Base-by-base conservation (phyloP, 2,329 filamentous ascomycete species). In the Rhinocladiella mackenziei region DNA sequence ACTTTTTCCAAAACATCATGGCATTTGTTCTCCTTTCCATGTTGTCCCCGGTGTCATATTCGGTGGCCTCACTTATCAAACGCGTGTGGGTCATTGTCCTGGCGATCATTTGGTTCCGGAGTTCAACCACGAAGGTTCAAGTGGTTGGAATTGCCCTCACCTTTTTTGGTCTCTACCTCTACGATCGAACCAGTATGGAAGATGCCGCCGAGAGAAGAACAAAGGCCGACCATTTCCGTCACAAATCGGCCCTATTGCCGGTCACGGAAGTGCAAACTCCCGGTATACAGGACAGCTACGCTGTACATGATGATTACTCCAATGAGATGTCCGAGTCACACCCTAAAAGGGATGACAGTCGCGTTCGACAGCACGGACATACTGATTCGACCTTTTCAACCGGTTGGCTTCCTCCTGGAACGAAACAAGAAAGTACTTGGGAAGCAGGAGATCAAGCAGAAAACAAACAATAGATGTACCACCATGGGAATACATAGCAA, bases 41-140 rank as follows among this genome's bases (percentile, higher is more conserved):
- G 72, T 85, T 97, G 9, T 94, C 89, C 0, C 92, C 92, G 0
- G 92, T 98, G 26, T 97, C 92, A 0, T 98, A 98, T 70, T 95
- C 88, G 0, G 91, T 98, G 26, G 92, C 92, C 25, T 94, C 86
- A 44, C 73, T 98, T 50, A 92, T 98, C 67, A 98, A 98, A 70
- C 84, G 92, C 36, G 92, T 98, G 9, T 96, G 95, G 61, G 91
- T 98, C 60, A 95, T 98, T 58, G 79, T 92, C 47, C 84, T 95
- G 57, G 89, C 92, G 5, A 91, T 98, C 51, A 70, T 97, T 56
- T 98, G 92, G 92, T 98, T 97, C 68, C 84, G 88, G 53, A 96
- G 83, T 64, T 80, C 84, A 1, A 95, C 92, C 22, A 96, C 87
- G 4, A 75, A 74, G 11, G 65, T 94, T 11, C 92, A 98, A 65